Evolutionary conservation across 108 stramenopile species (phyloP).

Genomic region (Aurantiochytrium sp.): DNA sequence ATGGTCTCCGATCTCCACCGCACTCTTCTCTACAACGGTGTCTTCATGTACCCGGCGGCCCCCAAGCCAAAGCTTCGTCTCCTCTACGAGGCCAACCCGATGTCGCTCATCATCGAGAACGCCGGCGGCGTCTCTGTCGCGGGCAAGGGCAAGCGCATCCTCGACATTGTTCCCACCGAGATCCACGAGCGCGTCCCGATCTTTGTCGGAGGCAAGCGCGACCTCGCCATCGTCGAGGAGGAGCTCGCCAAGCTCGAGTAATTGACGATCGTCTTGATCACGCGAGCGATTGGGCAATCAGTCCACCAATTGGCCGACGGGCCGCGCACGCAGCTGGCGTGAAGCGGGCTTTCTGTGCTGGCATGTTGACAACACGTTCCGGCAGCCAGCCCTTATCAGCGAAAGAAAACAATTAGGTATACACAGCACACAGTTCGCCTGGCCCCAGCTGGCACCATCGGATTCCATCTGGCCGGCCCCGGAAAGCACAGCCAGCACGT

Average conservation of each 20-base stretch:
- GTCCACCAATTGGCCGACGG: too few relatives aligned
- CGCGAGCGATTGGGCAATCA: too few relatives aligned
- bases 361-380: too few relatives aligned
- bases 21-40: constrained; percentile 95
- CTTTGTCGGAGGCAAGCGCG: constrained; percentile 83
- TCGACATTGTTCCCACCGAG: constrained; percentile 73
- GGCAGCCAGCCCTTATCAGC: too few relatives aligned
- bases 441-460: too few relatives aligned
- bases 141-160: constrained; percentile 63
- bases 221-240: constrained; percentile 72
- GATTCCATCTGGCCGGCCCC: too few relatives aligned
- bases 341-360: too few relatives aligned
- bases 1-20: constrained; percentile 99
- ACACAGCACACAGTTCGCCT: too few relatives aligned
- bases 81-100: constrained; percentile 98
- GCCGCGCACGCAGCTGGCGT: too few relatives aligned
- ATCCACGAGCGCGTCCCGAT: constrained; percentile 96
- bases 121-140: constrained; percentile 92
- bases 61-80: constrained; percentile 89
- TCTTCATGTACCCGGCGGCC: constrained; percentile 92
- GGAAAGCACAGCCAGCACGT: too few relatives aligned
- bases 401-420: too few relatives aligned
- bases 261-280: too few relatives aligned
- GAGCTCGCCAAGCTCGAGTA: constrained; percentile 55
- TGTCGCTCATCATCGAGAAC: constrained; percentile 96